A percentile compares a stretch with the other conserved stretches of the same genome.
These are phyloP conservation scores for Penicillium sp. DNA, from an alignment of 2,329 filamentous ascomycete genomes.

Conservation along the genomic window DNA sequence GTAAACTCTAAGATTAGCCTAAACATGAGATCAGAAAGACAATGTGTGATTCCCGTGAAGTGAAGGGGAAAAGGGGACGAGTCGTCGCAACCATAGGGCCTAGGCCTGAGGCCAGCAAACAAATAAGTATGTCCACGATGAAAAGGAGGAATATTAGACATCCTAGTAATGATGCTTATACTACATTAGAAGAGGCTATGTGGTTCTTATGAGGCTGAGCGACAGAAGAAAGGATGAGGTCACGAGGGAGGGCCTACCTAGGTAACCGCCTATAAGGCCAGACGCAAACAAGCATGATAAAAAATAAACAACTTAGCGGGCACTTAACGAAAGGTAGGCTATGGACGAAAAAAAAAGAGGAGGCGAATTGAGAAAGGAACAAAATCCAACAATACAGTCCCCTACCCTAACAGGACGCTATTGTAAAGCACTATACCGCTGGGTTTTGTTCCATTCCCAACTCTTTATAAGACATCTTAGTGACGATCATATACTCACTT, in stretches of 20 bases:
- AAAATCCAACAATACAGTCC: neutral
- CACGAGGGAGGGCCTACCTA: no score
- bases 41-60: no score
- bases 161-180: no score
- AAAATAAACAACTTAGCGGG: neutral
- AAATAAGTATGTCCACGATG: neutral
- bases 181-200: no score
- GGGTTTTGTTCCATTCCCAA: rapidly evolving
- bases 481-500: neutral
- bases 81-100: no score
- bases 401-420: neutral
- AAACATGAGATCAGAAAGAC: neutral
- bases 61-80: no score
- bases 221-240: no score
- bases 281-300: no score
- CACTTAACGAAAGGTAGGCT: neutral
- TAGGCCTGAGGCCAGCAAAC: no score
- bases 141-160: neutral
- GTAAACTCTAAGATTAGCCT: neutral
- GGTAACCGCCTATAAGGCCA: no score
- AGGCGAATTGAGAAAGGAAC: neutral
- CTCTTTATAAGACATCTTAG: neutral
- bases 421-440: neutral
- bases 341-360: neutral
- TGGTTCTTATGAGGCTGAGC: no score